Percentiles rank a stretch among this genome's conserved stretches.
These are phyloP conservation scores for Geotrichum fermentans DNA, from an alignment of 1,139 yeast genomes.

Conservation along the genomic window DNA sequence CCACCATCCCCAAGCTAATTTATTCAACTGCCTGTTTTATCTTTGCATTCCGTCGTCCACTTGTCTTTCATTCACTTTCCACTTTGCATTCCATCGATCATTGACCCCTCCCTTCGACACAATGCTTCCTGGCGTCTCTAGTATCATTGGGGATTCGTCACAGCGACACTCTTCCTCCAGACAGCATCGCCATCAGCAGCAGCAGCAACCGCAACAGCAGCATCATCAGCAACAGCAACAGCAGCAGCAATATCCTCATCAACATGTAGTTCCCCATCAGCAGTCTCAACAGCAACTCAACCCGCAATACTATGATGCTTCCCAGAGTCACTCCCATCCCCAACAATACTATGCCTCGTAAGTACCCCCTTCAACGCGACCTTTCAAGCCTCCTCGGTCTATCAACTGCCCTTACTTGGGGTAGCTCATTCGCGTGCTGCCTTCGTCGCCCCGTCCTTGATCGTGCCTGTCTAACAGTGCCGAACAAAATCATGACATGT, in stretches of 20 bases:
- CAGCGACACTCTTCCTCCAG: not conserved
- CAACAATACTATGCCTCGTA: not conserved
- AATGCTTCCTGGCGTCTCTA: slow-evolving; percentile 17
- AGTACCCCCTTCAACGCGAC: not conserved
- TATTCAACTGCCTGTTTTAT: too few relatives aligned
- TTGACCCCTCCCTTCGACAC: not conserved
- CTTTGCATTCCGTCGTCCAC: too few relatives aligned
- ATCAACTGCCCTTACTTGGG: too few relatives aligned
- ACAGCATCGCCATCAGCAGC: slow-evolving; percentile 1
- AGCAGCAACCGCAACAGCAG: not conserved
- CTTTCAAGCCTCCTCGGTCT: not conserved
- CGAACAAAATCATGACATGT: not conserved
- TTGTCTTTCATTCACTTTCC: too few relatives aligned
- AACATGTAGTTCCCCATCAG: not conserved
- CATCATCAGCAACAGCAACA: not conserved
- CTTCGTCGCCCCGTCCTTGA: too few relatives aligned
- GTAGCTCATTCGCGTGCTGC: too few relatives aligned
- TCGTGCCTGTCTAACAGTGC: too few relatives aligned
- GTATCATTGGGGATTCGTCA: slow-evolving; percentile 8
- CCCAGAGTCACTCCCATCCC: not conserved
- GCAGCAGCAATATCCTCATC: not conserved
- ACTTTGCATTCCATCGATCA: too few relatives aligned
- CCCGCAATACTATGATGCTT: slow-evolving; percentile 1
- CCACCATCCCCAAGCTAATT: too few relatives aligned
- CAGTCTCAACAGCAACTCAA: not conserved